These are phyloP conservation scores for Nepenthes alata DNA, from an alignment of 179 eudicot species.

Conservation along the genomic window DNA sequence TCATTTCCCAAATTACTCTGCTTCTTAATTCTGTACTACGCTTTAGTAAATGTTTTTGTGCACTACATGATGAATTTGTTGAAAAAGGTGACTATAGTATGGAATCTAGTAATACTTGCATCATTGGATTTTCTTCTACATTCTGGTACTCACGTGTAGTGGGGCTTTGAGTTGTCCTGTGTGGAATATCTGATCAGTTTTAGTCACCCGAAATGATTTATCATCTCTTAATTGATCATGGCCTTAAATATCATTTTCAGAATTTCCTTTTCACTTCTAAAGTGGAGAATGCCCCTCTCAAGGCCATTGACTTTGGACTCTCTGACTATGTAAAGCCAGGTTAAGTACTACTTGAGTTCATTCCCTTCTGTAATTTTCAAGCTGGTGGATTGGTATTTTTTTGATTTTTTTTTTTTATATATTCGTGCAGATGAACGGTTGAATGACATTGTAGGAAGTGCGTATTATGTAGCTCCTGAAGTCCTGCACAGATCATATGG, in stretches of 20 bases:
- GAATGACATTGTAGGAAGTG: conserved; percentile 38
- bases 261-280: conserved; percentile 61
- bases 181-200: background rate
- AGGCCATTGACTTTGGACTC: conserved; percentile 84
- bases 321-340: conserved; percentile 74
- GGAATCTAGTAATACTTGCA: no score
- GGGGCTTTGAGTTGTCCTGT: background rate
- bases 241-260: conserved; percentile 20
- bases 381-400: background rate
- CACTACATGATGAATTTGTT: no score
- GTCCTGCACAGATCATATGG: conserved; percentile 67
- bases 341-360: conserved; percentile 5
- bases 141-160: background rate
- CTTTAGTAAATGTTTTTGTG: no score
- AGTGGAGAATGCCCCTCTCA: conserved; percentile 53
- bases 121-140: no score
- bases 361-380: background rate
- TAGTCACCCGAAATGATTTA: background rate
- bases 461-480: conserved; percentile 15
- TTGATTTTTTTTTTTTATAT: background rate
- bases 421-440: conserved; percentile 40
- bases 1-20: background rate
- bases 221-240: background rate
- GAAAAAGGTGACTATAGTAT: no score
- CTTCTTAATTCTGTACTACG: background rate